These are phyloP conservation scores for Neurospora pannonica DNA, from an alignment of 495 filamentous ascomycete species.

Conservation along the genomic window DNA sequence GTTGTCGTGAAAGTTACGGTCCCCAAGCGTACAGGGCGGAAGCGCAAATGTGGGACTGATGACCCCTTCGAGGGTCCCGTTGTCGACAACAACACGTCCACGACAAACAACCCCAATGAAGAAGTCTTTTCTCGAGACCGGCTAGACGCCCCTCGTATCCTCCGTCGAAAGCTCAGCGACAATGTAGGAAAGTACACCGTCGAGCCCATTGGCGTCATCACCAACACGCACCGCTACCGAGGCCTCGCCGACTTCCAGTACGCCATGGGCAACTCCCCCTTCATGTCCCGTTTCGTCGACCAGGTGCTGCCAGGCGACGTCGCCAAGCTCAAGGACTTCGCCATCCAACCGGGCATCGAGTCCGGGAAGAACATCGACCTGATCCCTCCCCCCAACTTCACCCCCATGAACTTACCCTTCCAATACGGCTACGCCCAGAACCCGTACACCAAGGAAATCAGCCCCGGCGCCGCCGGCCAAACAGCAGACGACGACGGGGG, in stretches of 20 bases:
- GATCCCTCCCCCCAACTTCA: constrained; percentile 70
- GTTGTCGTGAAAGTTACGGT: constrained; percentile 78
- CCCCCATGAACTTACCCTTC: constrained; percentile 56
- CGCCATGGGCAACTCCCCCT: constrained; percentile 48
- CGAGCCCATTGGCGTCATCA: constrained; percentile 62
- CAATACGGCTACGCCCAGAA: constrained; percentile 53
- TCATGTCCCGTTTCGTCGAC: constrained; percentile 57
- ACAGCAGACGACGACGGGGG: neutral
- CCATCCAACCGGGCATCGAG: constrained; percentile 56
- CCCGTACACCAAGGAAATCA: constrained; percentile 35
- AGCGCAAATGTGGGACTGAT: constrained; percentile 63
- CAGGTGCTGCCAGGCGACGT: constrained; percentile 56
- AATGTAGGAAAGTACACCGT: constrained; percentile 59
- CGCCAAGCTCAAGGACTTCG: constrained; percentile 62
- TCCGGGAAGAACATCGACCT: constrained; percentile 52
- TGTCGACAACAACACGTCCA: neutral
- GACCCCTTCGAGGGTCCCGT: constrained; percentile 48
- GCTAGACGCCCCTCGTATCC: constrained; percentile 30
- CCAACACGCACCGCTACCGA: constrained; percentile 79
- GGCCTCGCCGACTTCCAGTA: constrained; percentile 65
- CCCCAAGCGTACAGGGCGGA: constrained; percentile 77
- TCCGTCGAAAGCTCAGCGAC: constrained; percentile 61
- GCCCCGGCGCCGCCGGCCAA: constrained; percentile 18
- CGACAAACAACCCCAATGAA: neutral
- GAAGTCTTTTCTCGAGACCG: constrained; percentile 29